A percentile compares a stretch with the other conserved stretches of the same genome.
phyloP scores from a whole-genome alignment of 1,284 basidiomycete species.

The Pholiota adiposa region DNA sequence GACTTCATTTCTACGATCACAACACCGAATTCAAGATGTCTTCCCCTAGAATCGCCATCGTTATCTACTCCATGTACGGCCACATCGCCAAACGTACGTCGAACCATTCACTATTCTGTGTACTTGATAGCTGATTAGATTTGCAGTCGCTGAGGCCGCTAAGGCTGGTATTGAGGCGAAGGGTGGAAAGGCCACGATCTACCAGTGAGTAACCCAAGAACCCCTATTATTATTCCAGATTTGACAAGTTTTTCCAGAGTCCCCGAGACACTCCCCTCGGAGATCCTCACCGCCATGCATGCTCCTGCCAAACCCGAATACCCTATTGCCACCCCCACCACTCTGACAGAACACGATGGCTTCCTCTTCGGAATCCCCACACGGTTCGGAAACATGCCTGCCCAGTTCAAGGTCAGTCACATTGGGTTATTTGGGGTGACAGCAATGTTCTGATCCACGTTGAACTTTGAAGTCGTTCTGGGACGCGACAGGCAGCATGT shows the following conservation, averaged over 20 bases:
- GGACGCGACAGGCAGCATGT: slow-evolving; percentile 82
- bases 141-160: slow-evolving; percentile 76
- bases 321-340: slow-evolving; percentile 70
- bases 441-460: neutral
- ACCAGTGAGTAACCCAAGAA: slow-evolving; percentile 56
- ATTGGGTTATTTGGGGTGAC: neutral
- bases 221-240: slow-evolving; percentile 11
- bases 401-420: slow-evolving; percentile 67
- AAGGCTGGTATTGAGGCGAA: slow-evolving; percentile 73
- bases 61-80: slow-evolving; percentile 76
- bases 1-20: neutral
- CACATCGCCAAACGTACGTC: slow-evolving; percentile 74
- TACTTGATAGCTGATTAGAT: neutral
- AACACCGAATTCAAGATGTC: slow-evolving; percentile 18
- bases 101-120: neutral
- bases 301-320: slow-evolving; percentile 76
- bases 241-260: slow-evolving; percentile 50
- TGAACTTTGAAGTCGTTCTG: slow-evolving; percentile 54
- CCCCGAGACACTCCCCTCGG: slow-evolving; percentile 83
- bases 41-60: slow-evolving; percentile 26
- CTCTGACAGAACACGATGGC: slow-evolving; percentile 70
- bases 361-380: slow-evolving; percentile 82
- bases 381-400: slow-evolving; percentile 73
- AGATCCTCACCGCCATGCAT: slow-evolving; percentile 78
- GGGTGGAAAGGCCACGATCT: slow-evolving; percentile 77